Evolutionary conservation across 176 grass and related monocot species (phyloP).

Genomic region (Zoysia japonica): DNA sequence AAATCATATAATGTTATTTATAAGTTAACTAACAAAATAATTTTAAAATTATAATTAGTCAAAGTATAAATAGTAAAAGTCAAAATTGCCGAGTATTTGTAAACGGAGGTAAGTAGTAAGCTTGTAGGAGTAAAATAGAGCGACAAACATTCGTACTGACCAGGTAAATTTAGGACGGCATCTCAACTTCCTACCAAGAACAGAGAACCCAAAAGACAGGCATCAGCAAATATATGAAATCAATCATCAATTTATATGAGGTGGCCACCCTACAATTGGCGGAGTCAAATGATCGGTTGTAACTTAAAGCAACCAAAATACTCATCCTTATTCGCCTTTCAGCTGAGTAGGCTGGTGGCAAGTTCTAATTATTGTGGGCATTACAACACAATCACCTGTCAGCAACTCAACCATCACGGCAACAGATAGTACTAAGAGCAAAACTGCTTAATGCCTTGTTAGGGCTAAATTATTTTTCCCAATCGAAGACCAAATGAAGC

Average conservation of each 20-base stretch:
- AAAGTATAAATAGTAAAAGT: too few species aligned
- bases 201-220: neutral
- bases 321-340: constrained; percentile 25
- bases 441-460: constrained; percentile 27
- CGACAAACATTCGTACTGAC: neutral
- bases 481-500: neutral
- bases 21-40: too few species aligned
- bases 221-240: constrained; percentile 1
- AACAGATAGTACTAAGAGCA: constrained; percentile 22
- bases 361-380: constrained; percentile 44
- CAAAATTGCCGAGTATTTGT: too few species aligned
- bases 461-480: constrained; percentile 3
- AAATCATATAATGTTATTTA: too few species aligned
- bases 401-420: constrained; percentile 29
- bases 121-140: neutral
- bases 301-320: constrained; percentile 1
- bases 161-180: neutral
- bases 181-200: neutral
- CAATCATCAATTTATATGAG: neutral
- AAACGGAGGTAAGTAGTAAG: too few species aligned
- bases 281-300: constrained; percentile 19
- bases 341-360: constrained; percentile 12
- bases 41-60: too few species aligned
- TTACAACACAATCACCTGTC: constrained; percentile 34
- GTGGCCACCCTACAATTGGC: constrained; percentile 12